Evolutionary conservation across 2,329 filamentous ascomycete species (phyloP), one percentile per base, ranked within the genome.

Genomic region (Aspergillus spinulosporus): DNA sequence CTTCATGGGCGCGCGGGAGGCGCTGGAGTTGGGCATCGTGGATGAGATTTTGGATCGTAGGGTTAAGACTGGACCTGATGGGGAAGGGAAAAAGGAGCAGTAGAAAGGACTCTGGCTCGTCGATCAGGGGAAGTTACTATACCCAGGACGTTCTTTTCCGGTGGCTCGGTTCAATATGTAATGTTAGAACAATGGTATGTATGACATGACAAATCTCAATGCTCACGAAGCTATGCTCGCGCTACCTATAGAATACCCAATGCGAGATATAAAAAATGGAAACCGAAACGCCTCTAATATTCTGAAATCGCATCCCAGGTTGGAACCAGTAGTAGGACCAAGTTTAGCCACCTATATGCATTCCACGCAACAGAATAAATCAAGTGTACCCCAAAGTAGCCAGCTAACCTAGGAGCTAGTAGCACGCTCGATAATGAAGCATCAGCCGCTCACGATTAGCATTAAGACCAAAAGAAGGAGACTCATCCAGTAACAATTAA

Each of bases 1-100:
- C 69, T 97, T 97, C 66, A 83, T 99, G 82, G 88, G 88, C 54
- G 92, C 92, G 0, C 79, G 90, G 45, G 92, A 99, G 78, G 94
- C 94, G 6, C 79, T 91, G 66, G 90, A 95, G 49, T 83, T 95
- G 74, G 94, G 94, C 0, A 90, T 99, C 65, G 86, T 99, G 59
- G 94, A 99, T 72, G 87, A 93, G 76, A 92, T 99, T 59, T 70
- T 99, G 65, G 82, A 76, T 58, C 68, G 73, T 42, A 71, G 74
- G 60, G 60, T 71, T 53, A 59, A 64, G 29, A 64, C 64, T 29
- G 63, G 59, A 4, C 62, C 64, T 15, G 63, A 64, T 21, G 21
- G 21, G 21, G 64, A 59, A 3, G 63, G 64, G 50, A 66, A 68
- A 54, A 48, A 48, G n/a, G 37, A 49, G 9, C 15, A 31, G n/a